Percentiles rank a stretch among this genome's conserved stretches.
Evolutionary conservation across 768 basidiomycete species (phyloP).

Genomic region (Panus rudis): DNA sequence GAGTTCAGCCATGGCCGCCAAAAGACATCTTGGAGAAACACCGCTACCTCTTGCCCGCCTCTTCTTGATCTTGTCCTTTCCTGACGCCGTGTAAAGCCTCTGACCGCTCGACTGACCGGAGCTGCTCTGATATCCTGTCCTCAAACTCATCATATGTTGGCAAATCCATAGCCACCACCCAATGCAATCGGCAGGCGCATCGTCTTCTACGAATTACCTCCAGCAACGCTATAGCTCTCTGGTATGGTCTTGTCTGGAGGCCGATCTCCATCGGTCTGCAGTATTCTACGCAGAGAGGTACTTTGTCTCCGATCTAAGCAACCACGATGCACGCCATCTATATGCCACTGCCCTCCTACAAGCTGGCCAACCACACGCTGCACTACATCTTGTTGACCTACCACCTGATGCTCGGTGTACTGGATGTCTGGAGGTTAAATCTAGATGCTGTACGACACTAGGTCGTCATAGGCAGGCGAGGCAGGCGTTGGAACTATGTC

Average conservation of each 20-base stretch:
- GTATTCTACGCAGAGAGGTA: conserved; percentile 88
- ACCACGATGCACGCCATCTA: conserved; percentile 80
- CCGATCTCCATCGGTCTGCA: conserved; percentile 70
- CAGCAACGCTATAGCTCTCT: conserved; percentile 64
- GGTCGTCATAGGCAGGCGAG: conserved; percentile 74
- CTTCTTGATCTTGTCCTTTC: too few relatives aligned
- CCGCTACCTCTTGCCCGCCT: too few relatives aligned
- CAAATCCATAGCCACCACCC: conserved; percentile 18
- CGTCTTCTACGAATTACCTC: conserved; percentile 42
- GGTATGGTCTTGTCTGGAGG: conserved; percentile 81
- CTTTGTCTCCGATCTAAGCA: conserved; percentile 58
- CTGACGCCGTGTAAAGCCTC: too few relatives aligned
- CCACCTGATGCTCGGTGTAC: conserved; percentile 55
- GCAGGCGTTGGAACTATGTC: conserved; percentile 58
- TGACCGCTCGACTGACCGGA: too few relatives aligned
- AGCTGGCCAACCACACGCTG: conserved; percentile 67
- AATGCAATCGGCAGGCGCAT: conserved; percentile 54
- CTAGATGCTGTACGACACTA: conserved; percentile 63
- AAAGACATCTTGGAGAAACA: too few relatives aligned
- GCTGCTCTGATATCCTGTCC: too few relatives aligned
- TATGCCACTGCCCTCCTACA: conserved; percentile 73
- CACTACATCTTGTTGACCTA: conserved; percentile 60
- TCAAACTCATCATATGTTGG: too few relatives aligned
- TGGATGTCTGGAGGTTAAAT: conserved; percentile 75
- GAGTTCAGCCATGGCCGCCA: too few relatives aligned